Base-by-base conservation (phyloP, 495 filamentous ascomycete species). In the Penicillium taxi region DNA sequence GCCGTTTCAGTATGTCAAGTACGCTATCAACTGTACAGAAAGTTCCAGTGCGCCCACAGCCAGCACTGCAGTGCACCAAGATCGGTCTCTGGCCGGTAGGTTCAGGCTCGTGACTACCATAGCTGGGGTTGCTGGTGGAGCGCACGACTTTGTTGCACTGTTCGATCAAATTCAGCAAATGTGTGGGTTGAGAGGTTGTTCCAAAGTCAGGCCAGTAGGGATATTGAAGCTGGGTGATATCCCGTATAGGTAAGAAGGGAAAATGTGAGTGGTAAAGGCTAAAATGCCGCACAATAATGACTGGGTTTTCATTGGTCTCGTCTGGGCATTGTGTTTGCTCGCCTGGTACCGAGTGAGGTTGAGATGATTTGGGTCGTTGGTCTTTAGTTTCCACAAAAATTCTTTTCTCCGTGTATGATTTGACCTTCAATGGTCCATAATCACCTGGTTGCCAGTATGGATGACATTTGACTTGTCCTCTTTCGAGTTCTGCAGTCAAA, bases 21-120 rank as follows among this genome's bases (percentile, higher is more conserved):
- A 96, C 93, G 33, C 80, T 88, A 53, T 96, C 91, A 18, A 96
- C 86, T 0, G 91, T 93, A 57, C 91, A 98, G 44, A 98, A 98
- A 0, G 93, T 86, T 3, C 91, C 91, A 0, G 91, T 98, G 4
- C 91, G 80, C 3, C 91, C 91, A 61, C 91, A 98, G 0, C 91
- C 91, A 2, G 91, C 91, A 38, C 83, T 89, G 64, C 91, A 98
- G 58, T 98, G 91, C 3, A 98, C 93, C 13, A 98, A 61, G 32
- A 94, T 73, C 11, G 91, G 89, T 25, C 86, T 59, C 42, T 66
- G 65, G 6, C 64, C 61, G 1, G 59, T 52, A 0, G 72, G 67
- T 32, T 83, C 78, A 1, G 80, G 74, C 9, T 76, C 74, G 16
- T 72, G 32, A 7, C 45, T 46, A 14, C 40, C 47, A 19, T 59